A percentile compares a stretch with the other conserved stretches of the same genome.
These are phyloP conservation scores for Suhomyces prunicola DNA, from an alignment of 805 yeast species.

Conservation along the genomic window DNA sequence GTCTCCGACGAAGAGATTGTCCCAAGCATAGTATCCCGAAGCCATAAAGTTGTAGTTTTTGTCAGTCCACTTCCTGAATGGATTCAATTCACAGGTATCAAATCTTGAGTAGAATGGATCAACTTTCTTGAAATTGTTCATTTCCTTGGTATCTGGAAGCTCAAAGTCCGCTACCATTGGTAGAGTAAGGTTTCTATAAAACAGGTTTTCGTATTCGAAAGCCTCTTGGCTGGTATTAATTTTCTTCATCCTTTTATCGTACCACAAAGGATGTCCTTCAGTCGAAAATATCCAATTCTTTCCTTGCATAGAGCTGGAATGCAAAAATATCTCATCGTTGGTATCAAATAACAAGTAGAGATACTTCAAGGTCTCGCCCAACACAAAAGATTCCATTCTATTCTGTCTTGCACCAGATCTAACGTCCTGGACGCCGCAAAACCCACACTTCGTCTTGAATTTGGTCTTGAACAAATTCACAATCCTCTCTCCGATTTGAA, in stretches of 20 bases:
- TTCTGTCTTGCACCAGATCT: constrained; percentile 61
- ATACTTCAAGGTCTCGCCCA: constrained; percentile 85
- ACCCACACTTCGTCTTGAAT: constrained; percentile 70
- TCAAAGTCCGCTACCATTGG: constrained; percentile 8
- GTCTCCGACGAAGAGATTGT: constrained; percentile 46
- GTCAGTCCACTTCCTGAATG: constrained; percentile 10
- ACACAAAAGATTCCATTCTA: constrained; percentile 88
- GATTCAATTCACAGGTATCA: constrained; percentile 30
- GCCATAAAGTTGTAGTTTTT: constrained; percentile 17
- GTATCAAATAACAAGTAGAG: constrained; percentile 76
- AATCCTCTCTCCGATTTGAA: constrained; percentile 69
- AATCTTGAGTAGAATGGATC: constrained; percentile 19
- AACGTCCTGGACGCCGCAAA: constrained; percentile 71
- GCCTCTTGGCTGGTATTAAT: not conserved
- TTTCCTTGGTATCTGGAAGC: constrained; percentile 11
- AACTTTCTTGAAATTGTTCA: constrained; percentile 5
- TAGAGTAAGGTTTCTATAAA: constrained; percentile 14
- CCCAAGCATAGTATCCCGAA: constrained; percentile 39
- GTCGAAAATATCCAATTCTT: constrained; percentile 69
- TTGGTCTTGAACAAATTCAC: constrained; percentile 51
- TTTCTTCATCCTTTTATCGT: constrained; percentile 26
- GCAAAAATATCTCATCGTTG: constrained; percentile 45
- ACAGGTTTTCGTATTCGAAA: constrained; percentile 1
- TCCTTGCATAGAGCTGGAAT: constrained; percentile 24
- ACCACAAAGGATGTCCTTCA: constrained; percentile 91